Evolutionary conservation across 371 early-diverging fungal genomes (phyloP), one percentile per base, ranked within the genome.

Genomic region (Smittium culicis): DNA sequence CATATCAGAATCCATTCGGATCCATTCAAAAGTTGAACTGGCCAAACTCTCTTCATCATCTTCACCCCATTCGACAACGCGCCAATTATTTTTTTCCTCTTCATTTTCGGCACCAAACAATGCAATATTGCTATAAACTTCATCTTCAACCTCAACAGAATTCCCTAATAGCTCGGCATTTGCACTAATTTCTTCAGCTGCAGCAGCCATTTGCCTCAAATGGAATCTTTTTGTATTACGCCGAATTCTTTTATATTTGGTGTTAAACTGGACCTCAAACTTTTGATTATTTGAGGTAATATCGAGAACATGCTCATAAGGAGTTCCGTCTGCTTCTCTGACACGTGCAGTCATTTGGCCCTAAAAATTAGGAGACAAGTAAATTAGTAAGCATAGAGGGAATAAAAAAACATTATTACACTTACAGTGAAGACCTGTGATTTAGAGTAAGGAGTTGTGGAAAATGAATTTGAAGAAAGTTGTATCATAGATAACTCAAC

Each of bases 1-100:
- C 68, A 89, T 83, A 66, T 96, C 96, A 1, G 96, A 91, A 75
- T 99, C 99, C 66, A 97, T 75, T 20, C 98, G 85, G 73, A 99
- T 90, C 94, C 96, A 99, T 68, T 97, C 96, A 67, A 98, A 88
- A 29, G 93, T 91, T 0, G 77, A 75, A 64, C 77, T 77, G 20
- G 86, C 84, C 25, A 86, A 79, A 61, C 88, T 85, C 69, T 88
- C 85, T 55, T 88, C 86, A 70, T 88, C 88, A 33, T 81, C 87
- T 67, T 90, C 88, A 63, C 88, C 89, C 89, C 89, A 90, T 77
- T 90, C 90, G 2, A 85, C 79, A 2, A 88, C 79, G 11, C 81
- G 77, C 89, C 91, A 91, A 55, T 87, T 86, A 54, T 82, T 81
- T 57, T 83, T 82, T 68, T 86, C 84, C 28, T 79, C 76, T 28